Percentiles rank a stretch among this genome's conserved stretches.
phyloP scores from a whole-genome alignment of 306 rosid genomes.

The Cicer judaicum region DNA sequence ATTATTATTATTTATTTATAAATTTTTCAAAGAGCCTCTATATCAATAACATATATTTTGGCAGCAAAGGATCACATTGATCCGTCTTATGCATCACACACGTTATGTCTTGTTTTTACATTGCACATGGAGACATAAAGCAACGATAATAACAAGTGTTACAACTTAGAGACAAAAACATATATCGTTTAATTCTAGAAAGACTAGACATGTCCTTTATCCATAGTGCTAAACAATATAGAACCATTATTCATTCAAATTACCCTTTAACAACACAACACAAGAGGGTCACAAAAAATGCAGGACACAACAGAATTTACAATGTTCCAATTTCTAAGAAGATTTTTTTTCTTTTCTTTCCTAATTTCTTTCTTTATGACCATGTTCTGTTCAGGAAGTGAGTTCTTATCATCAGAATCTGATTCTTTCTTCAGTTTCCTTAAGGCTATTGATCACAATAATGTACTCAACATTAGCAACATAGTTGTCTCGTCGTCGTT shows the following conservation, averaged over 20 bases:
- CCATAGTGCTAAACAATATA: constrained; percentile 33
- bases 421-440: constrained; percentile 47
- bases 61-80: not conserved
- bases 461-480: constrained; percentile 45
- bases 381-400: constrained; percentile 37
- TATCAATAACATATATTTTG: not conserved
- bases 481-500: constrained; percentile 8
- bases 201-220: constrained; percentile 47
- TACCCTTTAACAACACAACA: not conserved
- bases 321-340: constrained; percentile 35
- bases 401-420: constrained; percentile 45
- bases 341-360: constrained; percentile 1
- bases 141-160: constrained; percentile 37
- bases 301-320: constrained; percentile 19
- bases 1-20: no score
- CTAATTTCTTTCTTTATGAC: constrained; percentile 14
- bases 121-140: constrained; percentile 45
- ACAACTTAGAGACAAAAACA: constrained; percentile 16
- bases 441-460: constrained; percentile 45
- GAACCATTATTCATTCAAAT: constrained; percentile 33
- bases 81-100: constrained; percentile 9
- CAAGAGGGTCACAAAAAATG: constrained; percentile 40
- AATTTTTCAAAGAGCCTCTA: no score
- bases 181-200: constrained; percentile 28
- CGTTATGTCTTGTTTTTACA: constrained; percentile 16